Conservation (phyloP, 139 green algal species). For the Picochlorum sp. region DNA sequence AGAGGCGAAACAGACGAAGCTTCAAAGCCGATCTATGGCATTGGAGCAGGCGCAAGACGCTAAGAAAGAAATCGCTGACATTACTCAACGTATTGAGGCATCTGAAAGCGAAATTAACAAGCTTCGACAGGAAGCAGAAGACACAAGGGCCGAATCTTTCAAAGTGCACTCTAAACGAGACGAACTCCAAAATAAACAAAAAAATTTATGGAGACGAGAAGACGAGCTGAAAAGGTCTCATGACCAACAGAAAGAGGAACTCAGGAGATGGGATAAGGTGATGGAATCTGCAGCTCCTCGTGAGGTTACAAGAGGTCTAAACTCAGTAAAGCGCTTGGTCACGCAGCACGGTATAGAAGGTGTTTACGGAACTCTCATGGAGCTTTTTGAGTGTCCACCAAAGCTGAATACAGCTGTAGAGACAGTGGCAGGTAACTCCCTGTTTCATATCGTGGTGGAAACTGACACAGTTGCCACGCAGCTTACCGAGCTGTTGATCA, state of each 20-base stretch:
- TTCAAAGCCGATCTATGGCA: not conserved
- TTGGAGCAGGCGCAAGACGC: constrained; percentile 2
- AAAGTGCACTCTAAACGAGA: constrained; percentile 6
- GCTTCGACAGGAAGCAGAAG: constrained; percentile 9
- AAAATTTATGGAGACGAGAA: constrained; percentile 36
- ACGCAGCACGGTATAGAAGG: constrained; percentile 56
- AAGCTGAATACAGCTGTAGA: constrained; percentile 79
- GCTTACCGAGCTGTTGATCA: constrained; percentile 55
- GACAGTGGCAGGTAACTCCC: constrained; percentile 46
- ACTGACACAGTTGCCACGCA: constrained; percentile 54
- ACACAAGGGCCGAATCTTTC: not conserved
- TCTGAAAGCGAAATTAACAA: constrained; percentile 5
- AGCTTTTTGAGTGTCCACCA: constrained; percentile 67
- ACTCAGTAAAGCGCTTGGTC: constrained; percentile 41
- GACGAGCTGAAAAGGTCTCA: constrained; percentile 22
- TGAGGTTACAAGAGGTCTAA: constrained; percentile 57
- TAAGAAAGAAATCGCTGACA: constrained; percentile 1
- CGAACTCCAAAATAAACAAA: constrained; percentile 30
- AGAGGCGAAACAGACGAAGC: constrained; percentile 5
- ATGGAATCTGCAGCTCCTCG: constrained; percentile 36
- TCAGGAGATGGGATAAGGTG: constrained; percentile 3
- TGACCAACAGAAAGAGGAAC: constrained; percentile 6
- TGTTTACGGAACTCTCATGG: constrained; percentile 82
- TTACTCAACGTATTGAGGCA: constrained; percentile 7
- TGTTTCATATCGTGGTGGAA: constrained; percentile 79